Percentiles rank a stretch among this genome's conserved stretches.
Evolutionary conservation across 208 protist genomes (phyloP).

Genomic region (Endotrypanum monterogeii): DNA sequence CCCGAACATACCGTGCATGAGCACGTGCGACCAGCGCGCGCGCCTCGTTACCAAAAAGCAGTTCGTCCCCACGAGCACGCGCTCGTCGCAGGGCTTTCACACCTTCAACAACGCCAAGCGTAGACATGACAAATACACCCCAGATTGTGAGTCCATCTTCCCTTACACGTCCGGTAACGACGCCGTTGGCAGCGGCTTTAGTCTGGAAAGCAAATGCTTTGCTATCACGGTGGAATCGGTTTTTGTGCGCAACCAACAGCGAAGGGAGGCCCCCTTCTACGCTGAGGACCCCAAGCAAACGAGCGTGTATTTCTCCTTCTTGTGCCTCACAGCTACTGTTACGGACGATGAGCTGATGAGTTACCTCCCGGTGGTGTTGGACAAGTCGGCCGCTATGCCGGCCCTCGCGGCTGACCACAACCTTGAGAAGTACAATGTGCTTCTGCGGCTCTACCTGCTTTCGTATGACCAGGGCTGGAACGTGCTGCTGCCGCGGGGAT

Average conservation of each 20-base stretch:
- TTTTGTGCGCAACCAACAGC: constrained; percentile 16
- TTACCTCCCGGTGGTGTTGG: constrained; percentile 6
- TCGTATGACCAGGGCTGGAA: constrained; percentile 29
- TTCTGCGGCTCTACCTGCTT: constrained; percentile 26
- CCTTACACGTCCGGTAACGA: constrained; percentile 10
- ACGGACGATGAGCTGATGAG: constrained; percentile 18
- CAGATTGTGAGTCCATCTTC: constrained; percentile 15
- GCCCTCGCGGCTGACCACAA: constrained; percentile 15
- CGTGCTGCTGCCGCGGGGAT: constrained; percentile 4
- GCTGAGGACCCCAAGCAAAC: constrained; percentile 16
- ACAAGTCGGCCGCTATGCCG: constrained; percentile 12
- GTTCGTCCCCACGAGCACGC: constrained; percentile 12
- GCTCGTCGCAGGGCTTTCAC: constrained; percentile 13
- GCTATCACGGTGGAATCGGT: constrained; percentile 28
- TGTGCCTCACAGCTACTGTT: constrained; percentile 13
- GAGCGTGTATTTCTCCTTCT: constrained; percentile 19
- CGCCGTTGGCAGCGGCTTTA: constrained; percentile 6
- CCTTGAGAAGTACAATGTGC: constrained; percentile 26
- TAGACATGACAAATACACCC: neutral
- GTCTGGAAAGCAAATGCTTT: neutral
- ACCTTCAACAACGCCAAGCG: neutral
- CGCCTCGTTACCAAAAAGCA: constrained; percentile 24
- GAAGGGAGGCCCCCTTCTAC: constrained; percentile 17
- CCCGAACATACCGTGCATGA: constrained; percentile 17
- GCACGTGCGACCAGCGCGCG: constrained; percentile 11